Conservation (phyloP, 805 yeast species). For the Saturnispora mendoncae region DNA sequence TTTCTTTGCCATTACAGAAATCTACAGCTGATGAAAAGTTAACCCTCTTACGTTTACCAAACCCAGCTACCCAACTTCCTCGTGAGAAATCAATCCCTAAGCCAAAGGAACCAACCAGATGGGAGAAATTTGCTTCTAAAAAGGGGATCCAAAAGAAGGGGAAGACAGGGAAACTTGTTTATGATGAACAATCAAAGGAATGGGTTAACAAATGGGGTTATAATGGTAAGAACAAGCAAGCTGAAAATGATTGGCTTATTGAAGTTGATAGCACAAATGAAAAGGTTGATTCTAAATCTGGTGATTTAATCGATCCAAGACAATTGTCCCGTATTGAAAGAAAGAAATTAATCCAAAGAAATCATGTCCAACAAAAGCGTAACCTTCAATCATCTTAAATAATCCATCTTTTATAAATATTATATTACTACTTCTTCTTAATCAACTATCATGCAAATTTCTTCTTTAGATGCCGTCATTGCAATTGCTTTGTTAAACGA, state of each 20-base stretch:
- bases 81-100: slow-evolving; percentile 95
- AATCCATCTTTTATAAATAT: no score
- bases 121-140: slow-evolving; percentile 95
- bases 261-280: slow-evolving; percentile 66
- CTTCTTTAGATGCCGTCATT: slow-evolving; percentile 5
- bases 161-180: slow-evolving; percentile 81
- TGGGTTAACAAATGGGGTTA: slow-evolving; percentile 99
- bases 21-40: slow-evolving; percentile 63
- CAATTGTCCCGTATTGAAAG: slow-evolving; percentile 72
- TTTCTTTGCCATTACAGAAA: slow-evolving; percentile 81
- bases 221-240: slow-evolving; percentile 80
- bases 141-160: slow-evolving; percentile 91
- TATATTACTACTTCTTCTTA: no score
- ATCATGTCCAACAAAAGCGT: slow-evolving; percentile 74
- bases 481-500: slow-evolving; percentile 22
- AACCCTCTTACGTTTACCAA: slow-evolving; percentile 80
- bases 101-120: slow-evolving; percentile 83
- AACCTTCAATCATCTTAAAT: slow-evolving; percentile 29
- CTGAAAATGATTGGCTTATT: slow-evolving; percentile 91
- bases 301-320: slow-evolving; percentile 76
- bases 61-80: slow-evolving; percentile 72
- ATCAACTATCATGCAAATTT: neutral
- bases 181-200: slow-evolving; percentile 80
- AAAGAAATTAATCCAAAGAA: slow-evolving; percentile 76
- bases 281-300: slow-evolving; percentile 31